Evolutionary conservation across 768 basidiomycete genomes (phyloP).

Genomic region (Tricholoma bakamatsutake): DNA sequence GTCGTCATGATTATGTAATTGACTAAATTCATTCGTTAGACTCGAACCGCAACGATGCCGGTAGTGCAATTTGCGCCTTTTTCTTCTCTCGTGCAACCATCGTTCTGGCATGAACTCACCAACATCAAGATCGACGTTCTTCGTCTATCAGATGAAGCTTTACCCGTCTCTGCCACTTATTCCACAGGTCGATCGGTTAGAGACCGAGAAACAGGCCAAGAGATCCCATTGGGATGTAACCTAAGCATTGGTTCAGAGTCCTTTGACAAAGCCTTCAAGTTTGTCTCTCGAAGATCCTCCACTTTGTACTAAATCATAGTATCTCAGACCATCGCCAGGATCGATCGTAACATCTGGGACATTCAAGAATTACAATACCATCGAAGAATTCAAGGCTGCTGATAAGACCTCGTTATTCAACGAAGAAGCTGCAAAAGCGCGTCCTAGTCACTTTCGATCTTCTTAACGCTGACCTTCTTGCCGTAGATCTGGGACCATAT

Average conservation of each 20-base stretch:
- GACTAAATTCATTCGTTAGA: not conserved
- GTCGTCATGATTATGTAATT: not conserved
- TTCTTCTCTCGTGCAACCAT: slow-evolving; percentile 79
- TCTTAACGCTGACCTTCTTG: not conserved
- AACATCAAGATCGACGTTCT: slow-evolving; percentile 87
- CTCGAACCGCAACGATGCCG: slow-evolving; percentile 30
- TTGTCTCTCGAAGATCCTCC: slow-evolving; percentile 9
- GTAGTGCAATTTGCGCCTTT: slow-evolving; percentile 89
- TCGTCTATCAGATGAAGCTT: slow-evolving; percentile 66
- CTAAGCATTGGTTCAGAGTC: slow-evolving; percentile 60
- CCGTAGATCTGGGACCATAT: slow-evolving; percentile 68
- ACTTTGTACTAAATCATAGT: not conserved
- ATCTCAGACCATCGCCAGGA: slow-evolving; percentile 37
- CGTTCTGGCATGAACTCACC: slow-evolving; percentile 91
- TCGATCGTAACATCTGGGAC: slow-evolving; percentile 53
- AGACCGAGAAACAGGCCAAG: slow-evolving; percentile 72
- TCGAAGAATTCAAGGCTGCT: slow-evolving; percentile 89
- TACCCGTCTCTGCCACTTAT: slow-evolving; percentile 64
- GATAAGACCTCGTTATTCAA: slow-evolving; percentile 89
- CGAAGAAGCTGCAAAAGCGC: slow-evolving; percentile 54
- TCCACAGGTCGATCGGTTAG: slow-evolving; percentile 61
- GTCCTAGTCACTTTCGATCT: slow-evolving; percentile 4
- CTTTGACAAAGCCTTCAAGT: slow-evolving; percentile 48
- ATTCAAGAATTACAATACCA: slow-evolving; percentile 94
- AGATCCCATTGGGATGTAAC: slow-evolving; percentile 67